Percentiles rank a stretch among this genome's conserved stretches.
phyloP scores from a whole-genome alignment of 352 stramenopile genomes.

The Aphanomyces stellatus region DNA sequence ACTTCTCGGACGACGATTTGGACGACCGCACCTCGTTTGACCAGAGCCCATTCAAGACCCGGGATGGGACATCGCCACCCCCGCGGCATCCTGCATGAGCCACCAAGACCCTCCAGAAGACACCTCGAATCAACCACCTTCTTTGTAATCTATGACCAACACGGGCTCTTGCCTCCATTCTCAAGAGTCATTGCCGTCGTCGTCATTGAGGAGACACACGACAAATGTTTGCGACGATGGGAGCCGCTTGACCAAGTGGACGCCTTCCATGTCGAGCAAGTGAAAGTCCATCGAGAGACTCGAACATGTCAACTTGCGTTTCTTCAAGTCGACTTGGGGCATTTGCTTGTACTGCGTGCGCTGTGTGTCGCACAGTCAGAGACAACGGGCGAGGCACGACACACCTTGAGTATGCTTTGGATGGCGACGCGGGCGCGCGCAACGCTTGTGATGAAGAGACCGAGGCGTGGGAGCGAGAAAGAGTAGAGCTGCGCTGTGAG shows the following conservation, averaged over 20 bases:
- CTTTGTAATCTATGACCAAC: not conserved
- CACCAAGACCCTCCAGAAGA: too few species aligned
- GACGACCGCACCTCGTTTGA: not conserved
- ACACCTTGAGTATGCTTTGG: not conserved
- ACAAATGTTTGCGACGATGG: not conserved
- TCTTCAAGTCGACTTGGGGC: slow-evolving; percentile 2
- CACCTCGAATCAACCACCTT: not conserved
- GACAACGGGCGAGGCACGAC: not conserved
- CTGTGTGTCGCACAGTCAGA: too few species aligned
- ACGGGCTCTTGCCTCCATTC: too few species aligned
- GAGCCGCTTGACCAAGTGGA: not conserved
- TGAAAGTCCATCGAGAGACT: slow-evolving; percentile 10
- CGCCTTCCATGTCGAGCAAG: slow-evolving; percentile 11
- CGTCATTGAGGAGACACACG: not conserved
- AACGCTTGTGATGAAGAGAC: not conserved
- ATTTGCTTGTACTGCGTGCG: slow-evolving; percentile 7
- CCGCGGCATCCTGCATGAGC: too few species aligned
- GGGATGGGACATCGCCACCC: too few species aligned
- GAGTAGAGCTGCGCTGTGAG: not conserved
- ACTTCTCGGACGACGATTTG: not conserved
- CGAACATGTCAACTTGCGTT: slow-evolving; percentile 9
- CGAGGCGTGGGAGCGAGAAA: slow-evolving; percentile 10
- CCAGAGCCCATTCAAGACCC: too few species aligned
- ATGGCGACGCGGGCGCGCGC: not conserved
- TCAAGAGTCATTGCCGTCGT: not conserved